Base-by-base conservation (phyloP, 345 rosid species). In the Triadica sebifera region DNA sequence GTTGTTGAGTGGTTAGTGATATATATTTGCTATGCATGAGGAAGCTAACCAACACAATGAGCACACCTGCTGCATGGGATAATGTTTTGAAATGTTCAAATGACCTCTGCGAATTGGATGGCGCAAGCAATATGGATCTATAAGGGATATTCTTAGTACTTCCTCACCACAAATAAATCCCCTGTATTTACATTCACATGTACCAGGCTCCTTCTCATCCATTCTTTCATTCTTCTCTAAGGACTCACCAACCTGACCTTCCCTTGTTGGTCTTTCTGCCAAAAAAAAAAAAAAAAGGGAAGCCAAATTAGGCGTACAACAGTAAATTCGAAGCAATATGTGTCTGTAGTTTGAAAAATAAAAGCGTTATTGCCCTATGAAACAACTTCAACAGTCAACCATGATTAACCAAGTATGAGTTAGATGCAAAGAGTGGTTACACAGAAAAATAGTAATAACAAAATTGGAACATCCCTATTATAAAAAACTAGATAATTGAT, bases 101-200 rank as follows among this genome's bases (percentile, higher is more conserved):
- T 93, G 99, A 67, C 98, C 99, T 74, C 98, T 87, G 63, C 98
- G 92, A 81, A 95, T 85, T 70, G 97, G 98, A 56, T 89, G 92
- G 67, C 79, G 84, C 72, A 95, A 53, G 70, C 88, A 81, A 79
- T 93, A 95, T 69, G 91, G 96, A 79, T 93, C 98, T n/a, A 81
- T 72, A 19, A 93, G 86, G 49, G 94, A 83, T 78, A 95, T 86
- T 84, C 71, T 83, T 77, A 88, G 71, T 43, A 97, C 97, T 83
- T 95, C 99, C 84, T 93, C 99, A 52, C 97, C 98, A 88, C 80
- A 89, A 49, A 95, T 87, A 69, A 77, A 83, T 68, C 81, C 73
- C 75, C 83, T 84, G 76, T 78, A 87, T 82, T 84, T 89, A n/a
- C 0, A 46, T 71, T 88, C 86, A 74, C 70, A 69, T 64, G 82